phyloP scores from a whole-genome alignment of 768 basidiomycete genomes.

The Xerocomellus amylosporus region DNA sequence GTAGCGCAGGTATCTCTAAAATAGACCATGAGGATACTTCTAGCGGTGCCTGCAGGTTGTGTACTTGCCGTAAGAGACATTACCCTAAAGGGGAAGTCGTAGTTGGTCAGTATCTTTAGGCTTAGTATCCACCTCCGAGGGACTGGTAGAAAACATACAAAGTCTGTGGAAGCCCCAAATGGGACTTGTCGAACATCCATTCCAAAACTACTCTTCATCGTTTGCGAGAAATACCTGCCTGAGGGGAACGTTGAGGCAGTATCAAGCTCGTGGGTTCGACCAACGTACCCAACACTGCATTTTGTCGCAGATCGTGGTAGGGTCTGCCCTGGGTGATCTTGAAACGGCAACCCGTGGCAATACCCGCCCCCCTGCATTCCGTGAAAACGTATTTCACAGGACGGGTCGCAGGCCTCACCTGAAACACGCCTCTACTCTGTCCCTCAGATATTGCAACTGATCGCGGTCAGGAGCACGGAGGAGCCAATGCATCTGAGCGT shows the following conservation, averaged over 20 bases:
- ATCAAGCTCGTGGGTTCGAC: not conserved
- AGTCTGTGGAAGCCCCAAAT: constrained; percentile 69
- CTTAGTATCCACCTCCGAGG: not conserved
- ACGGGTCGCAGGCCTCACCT: constrained; percentile 43
- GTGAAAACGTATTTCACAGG: constrained; percentile 5
- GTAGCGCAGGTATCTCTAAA: constrained; percentile 58
- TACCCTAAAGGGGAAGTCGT: constrained; percentile 49
- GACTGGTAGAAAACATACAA: constrained; percentile 46
- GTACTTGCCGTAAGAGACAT: constrained; percentile 62
- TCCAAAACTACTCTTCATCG: constrained; percentile 45
- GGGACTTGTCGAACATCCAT: constrained; percentile 35
- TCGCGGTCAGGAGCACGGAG: constrained; percentile 63
- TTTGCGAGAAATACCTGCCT: constrained; percentile 56
- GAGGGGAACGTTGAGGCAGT: constrained; percentile 5
- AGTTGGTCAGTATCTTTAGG: constrained; percentile 8
- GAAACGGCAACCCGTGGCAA: constrained; percentile 58
- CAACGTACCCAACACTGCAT: constrained; percentile 48
- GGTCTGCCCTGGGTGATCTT: constrained; percentile 40
- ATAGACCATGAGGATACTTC: constrained; percentile 15
- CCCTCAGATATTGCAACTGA: constrained; percentile 52
- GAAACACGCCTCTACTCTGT: constrained; percentile 68
- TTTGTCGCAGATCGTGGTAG: constrained; percentile 61
- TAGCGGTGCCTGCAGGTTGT: constrained; percentile 8
- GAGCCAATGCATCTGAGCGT: constrained; percentile 70
- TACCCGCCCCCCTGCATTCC: constrained; percentile 55